Percentiles rank a stretch among this genome's conserved stretches.
phyloP scores from a whole-genome alignment of 495 filamentous ascomycete species.

The Talaromyces proteolyticus region DNA sequence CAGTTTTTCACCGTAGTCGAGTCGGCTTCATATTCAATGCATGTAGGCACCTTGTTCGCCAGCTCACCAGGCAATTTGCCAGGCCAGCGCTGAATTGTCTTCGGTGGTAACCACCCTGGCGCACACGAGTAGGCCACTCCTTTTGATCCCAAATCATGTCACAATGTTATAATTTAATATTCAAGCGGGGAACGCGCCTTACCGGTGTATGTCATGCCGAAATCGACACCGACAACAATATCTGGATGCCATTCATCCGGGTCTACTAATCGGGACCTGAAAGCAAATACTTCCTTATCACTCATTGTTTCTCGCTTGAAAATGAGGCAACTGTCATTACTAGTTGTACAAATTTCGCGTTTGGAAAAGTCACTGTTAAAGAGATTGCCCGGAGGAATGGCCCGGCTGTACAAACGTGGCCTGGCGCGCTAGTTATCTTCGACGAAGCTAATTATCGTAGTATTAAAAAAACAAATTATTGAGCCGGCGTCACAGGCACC shows the following conservation, averaged over 20 bases:
- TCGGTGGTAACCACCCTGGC: constrained; percentile 38
- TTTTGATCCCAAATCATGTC: constrained; percentile 11
- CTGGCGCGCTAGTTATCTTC: too few species aligned
- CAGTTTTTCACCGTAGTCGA: constrained; percentile 37
- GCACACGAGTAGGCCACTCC: constrained; percentile 50
- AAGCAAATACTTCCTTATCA: constrained; percentile 24
- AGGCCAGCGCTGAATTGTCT: constrained; percentile 57
- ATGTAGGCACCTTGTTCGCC: constrained; percentile 56
- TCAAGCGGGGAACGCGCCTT: constrained; percentile 13
- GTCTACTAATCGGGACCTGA: constrained; percentile 8
- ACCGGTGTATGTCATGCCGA: constrained; percentile 60
- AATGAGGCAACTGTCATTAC: background rate
- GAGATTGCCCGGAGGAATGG: too few species aligned
- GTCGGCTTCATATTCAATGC: constrained; percentile 43
- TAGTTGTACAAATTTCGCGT: background rate
- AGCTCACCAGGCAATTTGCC: constrained; percentile 44
- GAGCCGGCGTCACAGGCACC: too few species aligned
- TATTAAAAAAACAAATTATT: too few species aligned
- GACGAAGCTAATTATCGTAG: too few species aligned
- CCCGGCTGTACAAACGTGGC: too few species aligned
- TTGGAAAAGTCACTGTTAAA: background rate
- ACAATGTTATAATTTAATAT: constrained; percentile 11
- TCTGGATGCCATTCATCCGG: constrained; percentile 29
- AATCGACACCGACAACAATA: constrained; percentile 53
- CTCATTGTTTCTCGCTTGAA: background rate